phyloP scores from a whole-genome alignment of 345 rosid species.

The Brassica rapa region DNA sequence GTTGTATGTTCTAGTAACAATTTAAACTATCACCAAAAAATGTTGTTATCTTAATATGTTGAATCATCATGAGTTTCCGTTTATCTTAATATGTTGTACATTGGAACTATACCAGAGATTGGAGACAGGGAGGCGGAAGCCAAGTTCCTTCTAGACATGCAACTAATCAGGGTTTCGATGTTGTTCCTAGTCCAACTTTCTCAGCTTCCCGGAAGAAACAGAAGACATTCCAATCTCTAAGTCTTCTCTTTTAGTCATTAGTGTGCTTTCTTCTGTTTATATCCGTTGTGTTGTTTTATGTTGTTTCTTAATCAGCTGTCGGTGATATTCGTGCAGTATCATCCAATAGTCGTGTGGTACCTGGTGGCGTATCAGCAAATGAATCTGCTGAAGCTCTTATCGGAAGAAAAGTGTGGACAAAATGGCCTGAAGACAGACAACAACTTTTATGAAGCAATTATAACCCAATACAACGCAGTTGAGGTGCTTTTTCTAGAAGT shows the following conservation, averaged over 20 bases:
- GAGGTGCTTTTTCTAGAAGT: constrained; percentile 48
- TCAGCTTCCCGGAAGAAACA: constrained; percentile 86
- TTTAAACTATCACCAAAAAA: no score
- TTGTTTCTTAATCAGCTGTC: constrained; percentile 41
- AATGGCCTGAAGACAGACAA: constrained; percentile 97
- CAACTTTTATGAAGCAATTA: constrained; percentile 85
- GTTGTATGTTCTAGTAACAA: not conserved
- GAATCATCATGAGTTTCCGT: not conserved
- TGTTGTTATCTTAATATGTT: no score
- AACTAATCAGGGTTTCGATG: constrained; percentile 38
- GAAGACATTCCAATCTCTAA: constrained; percentile 69
- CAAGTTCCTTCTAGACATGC: constrained; percentile 54
- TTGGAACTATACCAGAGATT: constrained; percentile 55
- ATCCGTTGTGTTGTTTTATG: constrained; percentile 31
- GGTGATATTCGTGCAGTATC: constrained; percentile 56
- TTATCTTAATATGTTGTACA: constrained; percentile 9
- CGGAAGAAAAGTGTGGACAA: constrained; percentile 93
- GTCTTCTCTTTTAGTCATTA: constrained; percentile 18
- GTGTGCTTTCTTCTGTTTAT: constrained; percentile 13
- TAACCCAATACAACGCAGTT: constrained; percentile 71
- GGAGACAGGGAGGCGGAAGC: constrained; percentile 81
- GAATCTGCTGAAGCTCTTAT: constrained; percentile 60
- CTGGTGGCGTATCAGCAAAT: constrained; percentile 51
- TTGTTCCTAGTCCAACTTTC: constrained; percentile 74
- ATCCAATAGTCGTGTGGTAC: constrained; percentile 50